A percentile compares a stretch with the other conserved stretches of the same genome.
phyloP scores from a whole-genome alignment of 2,329 filamentous ascomycete species.

The Aspergillus jensenii region DNA sequence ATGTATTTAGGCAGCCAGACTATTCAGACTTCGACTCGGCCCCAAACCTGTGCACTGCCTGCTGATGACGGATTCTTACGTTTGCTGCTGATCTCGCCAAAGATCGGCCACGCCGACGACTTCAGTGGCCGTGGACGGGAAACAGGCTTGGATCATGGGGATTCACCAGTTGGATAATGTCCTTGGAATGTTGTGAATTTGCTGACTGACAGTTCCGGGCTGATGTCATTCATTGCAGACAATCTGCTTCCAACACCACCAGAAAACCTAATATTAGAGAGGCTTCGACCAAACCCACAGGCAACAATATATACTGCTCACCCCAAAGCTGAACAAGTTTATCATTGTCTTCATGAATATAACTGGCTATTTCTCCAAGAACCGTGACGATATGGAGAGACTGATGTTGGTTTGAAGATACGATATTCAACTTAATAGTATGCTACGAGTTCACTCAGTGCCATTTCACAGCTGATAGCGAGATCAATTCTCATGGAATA shows the following conservation, averaged over 20 bases:
- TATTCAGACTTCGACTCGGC: too few species aligned
- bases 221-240: constrained; percentile 65
- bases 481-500: constrained; percentile 8
- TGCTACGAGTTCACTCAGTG: neutral
- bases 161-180: constrained; percentile 62
- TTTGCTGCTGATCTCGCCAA: constrained; percentile 74
- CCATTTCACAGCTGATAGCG: neutral
- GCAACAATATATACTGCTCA: neutral
- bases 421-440: neutral
- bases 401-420: constrained; percentile 1
- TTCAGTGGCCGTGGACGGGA: constrained; percentile 73
- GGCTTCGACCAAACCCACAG: neutral
- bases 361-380: constrained; percentile 5
- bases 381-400: constrained; percentile 1
- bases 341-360: constrained; percentile 1
- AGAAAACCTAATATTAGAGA: constrained; percentile 1
- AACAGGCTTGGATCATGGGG: constrained; percentile 69
- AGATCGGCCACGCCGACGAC: constrained; percentile 67
- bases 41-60: constrained; percentile 54
- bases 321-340: constrained; percentile 4
- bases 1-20: too few species aligned
- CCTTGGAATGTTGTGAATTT: constrained; percentile 42
- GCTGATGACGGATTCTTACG: constrained; percentile 70
- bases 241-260: constrained; percentile 40
- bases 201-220: constrained; percentile 56